phyloP scores from a whole-genome alignment of 108 stramenopile species.

The Epithemia pelagica region DNA sequence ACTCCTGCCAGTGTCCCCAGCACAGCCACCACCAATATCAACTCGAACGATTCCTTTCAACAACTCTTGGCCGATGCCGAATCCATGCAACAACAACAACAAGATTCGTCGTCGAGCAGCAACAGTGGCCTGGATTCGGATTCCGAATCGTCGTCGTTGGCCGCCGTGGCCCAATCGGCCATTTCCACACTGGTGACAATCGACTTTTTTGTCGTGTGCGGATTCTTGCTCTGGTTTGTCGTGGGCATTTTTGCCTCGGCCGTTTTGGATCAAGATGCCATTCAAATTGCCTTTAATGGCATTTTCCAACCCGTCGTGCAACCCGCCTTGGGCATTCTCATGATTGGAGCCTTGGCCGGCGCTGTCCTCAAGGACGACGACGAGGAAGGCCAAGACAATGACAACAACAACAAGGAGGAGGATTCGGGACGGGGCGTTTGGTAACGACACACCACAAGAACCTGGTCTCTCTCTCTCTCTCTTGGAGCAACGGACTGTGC shows the following conservation, averaged over 20 bases:
- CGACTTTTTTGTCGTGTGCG: constrained; percentile 89
- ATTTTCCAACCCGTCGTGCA: constrained; percentile 71
- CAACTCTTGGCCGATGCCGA: constrained; percentile 69
- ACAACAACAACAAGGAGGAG: too few relatives aligned
- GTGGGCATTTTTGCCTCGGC: constrained; percentile 73
- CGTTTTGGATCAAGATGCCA: constrained; percentile 73
- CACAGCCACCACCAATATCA: not conserved
- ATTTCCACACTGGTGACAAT: constrained; percentile 83
- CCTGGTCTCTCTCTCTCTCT: too few relatives aligned
- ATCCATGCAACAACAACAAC: constrained; percentile 10
- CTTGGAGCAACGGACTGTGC: too few relatives aligned
- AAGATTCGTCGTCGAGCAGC: not conserved
- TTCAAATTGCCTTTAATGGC: constrained; percentile 90
- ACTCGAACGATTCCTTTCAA: constrained; percentile 49
- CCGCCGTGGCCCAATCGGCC: constrained; percentile 30
- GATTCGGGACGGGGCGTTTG: too few relatives aligned
- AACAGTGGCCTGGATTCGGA: constrained; percentile 7
- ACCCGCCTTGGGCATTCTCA: constrained; percentile 84
- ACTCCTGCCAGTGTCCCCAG: not conserved
- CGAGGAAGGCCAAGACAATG: constrained; percentile 9
- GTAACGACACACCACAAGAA: too few relatives aligned
- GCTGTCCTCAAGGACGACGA: constrained; percentile 32
- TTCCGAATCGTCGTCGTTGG: constrained; percentile 2
- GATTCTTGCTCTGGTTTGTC: constrained; percentile 82
- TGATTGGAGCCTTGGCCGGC: constrained; percentile 75